These are phyloP conservation scores for Naganishia friedmannii DNA, from an alignment of 768 basidiomycete species.

Conservation along the genomic window DNA sequence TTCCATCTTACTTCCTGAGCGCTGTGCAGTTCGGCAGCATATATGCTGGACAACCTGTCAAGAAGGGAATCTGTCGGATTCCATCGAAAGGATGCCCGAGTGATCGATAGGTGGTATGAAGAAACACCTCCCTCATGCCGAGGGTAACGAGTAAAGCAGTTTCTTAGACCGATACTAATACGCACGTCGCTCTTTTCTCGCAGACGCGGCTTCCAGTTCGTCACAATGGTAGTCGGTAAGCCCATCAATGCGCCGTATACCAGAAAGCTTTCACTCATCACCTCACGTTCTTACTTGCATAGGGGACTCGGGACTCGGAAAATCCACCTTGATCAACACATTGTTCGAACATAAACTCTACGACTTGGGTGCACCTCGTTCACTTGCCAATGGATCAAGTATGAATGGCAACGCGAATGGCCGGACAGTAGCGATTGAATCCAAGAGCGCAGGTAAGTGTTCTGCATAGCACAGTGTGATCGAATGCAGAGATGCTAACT, in stretches of 20 bases:
- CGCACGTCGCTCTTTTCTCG: not conserved
- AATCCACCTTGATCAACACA: slow-evolving; percentile 97
- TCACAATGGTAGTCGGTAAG: slow-evolving; percentile 97
- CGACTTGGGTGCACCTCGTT: slow-evolving; percentile 60
- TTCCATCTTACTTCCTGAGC: not conserved
- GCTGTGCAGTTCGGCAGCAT: no score
- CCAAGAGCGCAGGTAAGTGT: slow-evolving; percentile 86
- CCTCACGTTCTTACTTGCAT: slow-evolving; percentile 2
- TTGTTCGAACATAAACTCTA: slow-evolving; percentile 97
- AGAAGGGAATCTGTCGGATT: not conserved
- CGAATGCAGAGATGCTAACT: not conserved
- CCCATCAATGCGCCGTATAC: slow-evolving; percentile 44
- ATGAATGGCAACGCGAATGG: slow-evolving; percentile 68
- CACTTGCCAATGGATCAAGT: slow-evolving; percentile 60
- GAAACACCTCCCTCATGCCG: not conserved
- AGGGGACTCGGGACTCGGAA: slow-evolving; percentile 87
- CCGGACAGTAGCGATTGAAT: slow-evolving; percentile 95
- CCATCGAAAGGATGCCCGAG: not conserved
- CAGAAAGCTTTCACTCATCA: not conserved
- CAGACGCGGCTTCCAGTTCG: slow-evolving; percentile 81
- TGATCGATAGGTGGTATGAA: not conserved
- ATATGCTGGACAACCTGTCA: not conserved
- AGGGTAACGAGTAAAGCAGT: not conserved
- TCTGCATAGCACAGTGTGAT: not conserved
- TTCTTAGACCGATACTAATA: not conserved